Conservation (phyloP, 345 rosid species). For the Pelargonium nanum region DNA sequence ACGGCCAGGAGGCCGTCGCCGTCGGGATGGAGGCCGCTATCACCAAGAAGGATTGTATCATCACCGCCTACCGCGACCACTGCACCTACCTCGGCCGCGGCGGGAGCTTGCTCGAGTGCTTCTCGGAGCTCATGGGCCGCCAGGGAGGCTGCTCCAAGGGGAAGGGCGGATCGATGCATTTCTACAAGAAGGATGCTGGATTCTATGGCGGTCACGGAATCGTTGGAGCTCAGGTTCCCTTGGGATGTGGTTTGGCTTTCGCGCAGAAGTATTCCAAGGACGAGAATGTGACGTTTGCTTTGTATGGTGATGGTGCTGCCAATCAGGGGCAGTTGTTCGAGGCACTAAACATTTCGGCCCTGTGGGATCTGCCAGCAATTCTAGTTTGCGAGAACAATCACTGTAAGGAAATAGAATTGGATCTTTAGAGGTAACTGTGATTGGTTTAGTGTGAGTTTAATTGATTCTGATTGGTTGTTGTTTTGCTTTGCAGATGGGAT, state of each 20-base stretch:
- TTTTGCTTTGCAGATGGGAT: slow-evolving; percentile 59
- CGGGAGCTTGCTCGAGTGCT: slow-evolving; percentile 61
- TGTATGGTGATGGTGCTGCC: slow-evolving; percentile 98
- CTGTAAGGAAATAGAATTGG: slow-evolving; percentile 32
- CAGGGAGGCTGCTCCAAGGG: slow-evolving; percentile 76
- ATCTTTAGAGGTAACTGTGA: not conserved
- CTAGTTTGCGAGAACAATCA: slow-evolving; percentile 96
- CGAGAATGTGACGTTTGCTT: slow-evolving; percentile 62
- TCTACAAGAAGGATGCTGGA: slow-evolving; percentile 69
- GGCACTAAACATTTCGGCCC: slow-evolving; percentile 83
- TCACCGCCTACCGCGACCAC: slow-evolving; percentile 91
- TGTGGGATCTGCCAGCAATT: slow-evolving; percentile 93
- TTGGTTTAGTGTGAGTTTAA: not conserved
- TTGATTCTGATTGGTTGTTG: slow-evolving; percentile 2
- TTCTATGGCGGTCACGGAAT: slow-evolving; percentile 97
- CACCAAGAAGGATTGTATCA: slow-evolving; percentile 70
- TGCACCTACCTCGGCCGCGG: slow-evolving; percentile 78
- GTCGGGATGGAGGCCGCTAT: slow-evolving; percentile 94
- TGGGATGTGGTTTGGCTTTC: slow-evolving; percentile 94
- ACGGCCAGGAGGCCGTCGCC: slow-evolving; percentile 93
- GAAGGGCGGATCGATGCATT: slow-evolving; percentile 97
- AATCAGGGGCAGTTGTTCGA: slow-evolving; percentile 96
- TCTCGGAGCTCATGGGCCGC: slow-evolving; percentile 92
- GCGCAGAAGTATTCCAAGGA: slow-evolving; percentile 90
- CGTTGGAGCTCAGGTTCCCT: slow-evolving; percentile 91